These are phyloP conservation scores for Coemansia sp. DNA, from an alignment of 192 early-diverging fungal genomes.

Conservation along the genomic window DNA sequence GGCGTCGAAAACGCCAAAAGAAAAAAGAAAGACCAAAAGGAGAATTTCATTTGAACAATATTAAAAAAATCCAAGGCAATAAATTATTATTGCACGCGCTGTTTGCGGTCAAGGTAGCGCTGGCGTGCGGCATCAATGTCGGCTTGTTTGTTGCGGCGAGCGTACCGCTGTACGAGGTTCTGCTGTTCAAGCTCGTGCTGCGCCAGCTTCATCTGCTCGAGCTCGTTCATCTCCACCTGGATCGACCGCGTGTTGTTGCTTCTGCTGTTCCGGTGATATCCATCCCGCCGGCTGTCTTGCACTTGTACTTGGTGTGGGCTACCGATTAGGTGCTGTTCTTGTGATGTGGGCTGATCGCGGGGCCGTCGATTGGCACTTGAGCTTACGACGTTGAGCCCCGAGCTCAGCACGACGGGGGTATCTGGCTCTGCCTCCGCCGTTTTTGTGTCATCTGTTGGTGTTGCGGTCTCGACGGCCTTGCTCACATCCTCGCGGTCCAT, in stretches of 20 bases:
- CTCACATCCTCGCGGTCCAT: constrained; percentile 63
- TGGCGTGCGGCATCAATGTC: constrained; percentile 31
- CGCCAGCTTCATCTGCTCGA: constrained; percentile 6
- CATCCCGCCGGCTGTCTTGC: not conserved
- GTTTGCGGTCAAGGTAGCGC: constrained; percentile 21
- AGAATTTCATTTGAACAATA: too few relatives aligned
- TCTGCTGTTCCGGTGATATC: not conserved
- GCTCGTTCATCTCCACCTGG: not conserved
- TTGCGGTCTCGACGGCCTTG: constrained; percentile 52
- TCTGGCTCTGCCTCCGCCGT: not conserved
- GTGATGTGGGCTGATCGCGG: not conserved
- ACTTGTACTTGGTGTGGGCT: too few relatives aligned
- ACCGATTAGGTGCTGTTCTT: too few relatives aligned
- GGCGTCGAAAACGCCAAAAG: too few relatives aligned
- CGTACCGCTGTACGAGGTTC: constrained; percentile 17
- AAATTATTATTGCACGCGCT: not conserved
- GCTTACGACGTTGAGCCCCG: not conserved
- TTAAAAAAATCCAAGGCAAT: too few relatives aligned
- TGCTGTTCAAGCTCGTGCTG: constrained; percentile 9
- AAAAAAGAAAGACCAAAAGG: too few relatives aligned
- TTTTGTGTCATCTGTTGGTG: not conserved
- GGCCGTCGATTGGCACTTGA: not conserved
- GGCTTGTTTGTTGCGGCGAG: constrained; percentile 34
- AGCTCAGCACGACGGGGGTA: not conserved
- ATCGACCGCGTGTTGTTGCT: not conserved